Base-by-base conservation (phyloP, 2,329 filamentous ascomycete genomes). In the Sclerotinia trifoliorum region DNA sequence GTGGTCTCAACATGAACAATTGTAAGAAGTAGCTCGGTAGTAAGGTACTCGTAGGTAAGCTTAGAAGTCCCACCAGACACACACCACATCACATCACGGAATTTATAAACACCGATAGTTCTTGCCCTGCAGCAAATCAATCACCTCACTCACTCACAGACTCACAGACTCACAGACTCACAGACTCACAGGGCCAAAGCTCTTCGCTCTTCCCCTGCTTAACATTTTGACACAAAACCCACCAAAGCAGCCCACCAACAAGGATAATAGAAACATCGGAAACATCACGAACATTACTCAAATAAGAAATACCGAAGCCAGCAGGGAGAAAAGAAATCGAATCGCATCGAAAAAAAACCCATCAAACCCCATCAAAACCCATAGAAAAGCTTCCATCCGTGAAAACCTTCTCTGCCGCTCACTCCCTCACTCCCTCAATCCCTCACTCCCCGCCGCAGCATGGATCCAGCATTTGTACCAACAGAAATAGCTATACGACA, bases 401-500 rank as follows among this genome's bases (percentile, higher is more conserved):
- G 39, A 24, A 57, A 17, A 11, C 24, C 24, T 29, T 29, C 29
- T 57, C 55, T 17, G 8, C 35, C 54, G 11, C 51, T 54, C 51
- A 15, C 7, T 26, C 17, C n/a, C 56, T 32, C 29, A 32, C 29
- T n/a, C n/a, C n/a, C n/a, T 29, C 29, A 29, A 29, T 35, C 32
- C 4, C 32, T 35, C 51, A 15, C n/a, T 26, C 17, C 39, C 56
- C 29, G 15, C 39, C 56, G 58, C 44, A 68, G 42, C 17, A 78
- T 78, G 76, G 77, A 78, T 66, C 67, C 75, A 60, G 75, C 73
- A 29, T 80, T 81, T 75, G 75, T 81, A 65, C 79, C 80, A 66
- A 72, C 80, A 57, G 77, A 80, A 70, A 73, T 81, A 61, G 80
- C 79, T 68, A 78, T 84, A 65, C 80, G 79, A 73, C 82, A 84